Evolutionary conservation across 1,284 basidiomycete genomes (phyloP).

Genomic region (Mycena citricolor): DNA sequence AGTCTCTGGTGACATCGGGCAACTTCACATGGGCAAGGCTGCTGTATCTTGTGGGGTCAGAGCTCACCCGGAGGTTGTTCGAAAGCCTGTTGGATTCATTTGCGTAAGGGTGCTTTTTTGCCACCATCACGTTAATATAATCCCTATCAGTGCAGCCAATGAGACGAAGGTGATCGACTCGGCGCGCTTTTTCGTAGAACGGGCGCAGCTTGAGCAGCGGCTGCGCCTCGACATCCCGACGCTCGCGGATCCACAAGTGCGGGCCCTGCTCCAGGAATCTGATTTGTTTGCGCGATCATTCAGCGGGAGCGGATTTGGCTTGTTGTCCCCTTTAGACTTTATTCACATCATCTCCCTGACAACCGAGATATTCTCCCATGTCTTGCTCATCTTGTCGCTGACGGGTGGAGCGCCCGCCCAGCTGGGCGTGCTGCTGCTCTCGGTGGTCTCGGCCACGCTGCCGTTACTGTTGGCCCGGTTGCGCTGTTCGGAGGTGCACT

Average conservation of each 20-base stretch:
- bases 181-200: slow-evolving; percentile 70
- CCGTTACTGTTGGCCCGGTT: slow-evolving; percentile 56
- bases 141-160: slow-evolving; percentile 54
- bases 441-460: slow-evolving; percentile 54
- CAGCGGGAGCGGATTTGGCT: slow-evolving; percentile 65
- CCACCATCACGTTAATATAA: slow-evolving; percentile 21
- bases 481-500: slow-evolving; percentile 37
- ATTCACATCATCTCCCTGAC: slow-evolving; percentile 68
- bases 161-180: slow-evolving; percentile 69
- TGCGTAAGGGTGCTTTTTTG: slow-evolving; percentile 52
- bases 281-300: slow-evolving; percentile 78
- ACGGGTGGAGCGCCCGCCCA: slow-evolving; percentile 58
- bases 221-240: slow-evolving; percentile 77
- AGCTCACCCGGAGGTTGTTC: too few relatives aligned
- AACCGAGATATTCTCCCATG: slow-evolving; percentile 69
- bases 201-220: slow-evolving; percentile 72
- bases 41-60: slow-evolving; percentile 50
- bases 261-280: slow-evolving; percentile 79
- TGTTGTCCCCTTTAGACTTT: slow-evolving; percentile 75
- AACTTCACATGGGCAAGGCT: slow-evolving; percentile 66
- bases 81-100: slow-evolving; percentile 60
- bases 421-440: slow-evolving; percentile 56
- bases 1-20: slow-evolving; percentile 60
- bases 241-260: slow-evolving; percentile 64
- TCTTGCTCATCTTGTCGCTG: slow-evolving; percentile 66